Evolutionary conservation across 352 stramenopile species (phyloP), one percentile per base, ranked within the genome.

Genomic region (Pythium sp.): DNA sequence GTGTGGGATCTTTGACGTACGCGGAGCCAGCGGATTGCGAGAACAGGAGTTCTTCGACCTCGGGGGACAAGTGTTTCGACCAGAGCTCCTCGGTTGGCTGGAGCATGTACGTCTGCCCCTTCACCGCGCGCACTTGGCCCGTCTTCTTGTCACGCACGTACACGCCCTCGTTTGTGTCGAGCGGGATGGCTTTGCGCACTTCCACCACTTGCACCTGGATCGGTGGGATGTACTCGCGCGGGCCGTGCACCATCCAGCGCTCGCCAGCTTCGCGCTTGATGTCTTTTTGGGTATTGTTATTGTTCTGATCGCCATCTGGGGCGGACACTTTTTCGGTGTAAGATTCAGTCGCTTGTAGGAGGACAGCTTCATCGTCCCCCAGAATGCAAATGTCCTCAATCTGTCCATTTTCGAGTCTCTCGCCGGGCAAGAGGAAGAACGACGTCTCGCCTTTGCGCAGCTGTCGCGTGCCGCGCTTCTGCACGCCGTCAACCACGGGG

Each of bases 111-210:
- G 86, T 94, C 43, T 90, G 74, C 3, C 86, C 86, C 51, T 87
- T 90, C 32, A 92, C 81, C 0, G 86, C 81, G 11, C 86, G 78
- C 11, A 94, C 83, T 24, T 92, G 84, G 3, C 86, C 86, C 0
- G 81, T 90, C 64, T 90, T 91, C 55, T 83, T 85, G 43, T 94
- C 84, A 2, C 84, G 86, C 2, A 94, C 86, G 74, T 92, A 94
- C 56, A 93, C 85, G 38, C 73, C 76, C 80, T 94, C 86, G 62
- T 94, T 94, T 6, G 75, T 79, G 58, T 94, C 86, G 15, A 94
- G 79, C 9, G 86, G 83, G 28, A 93, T 92, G 0, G 86, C 86
- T 32, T 87, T 78, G 49, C 86, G 82, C n/a, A 86, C 86, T 70
- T 94, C 86, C 3, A 92, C 63, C 18, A 94, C 80, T 62, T 84